Evolutionary conservation across 148 eudicot species (phyloP), one percentile per base, ranked within the genome.

Genomic region (Heliamphora exappendiculata): DNA sequence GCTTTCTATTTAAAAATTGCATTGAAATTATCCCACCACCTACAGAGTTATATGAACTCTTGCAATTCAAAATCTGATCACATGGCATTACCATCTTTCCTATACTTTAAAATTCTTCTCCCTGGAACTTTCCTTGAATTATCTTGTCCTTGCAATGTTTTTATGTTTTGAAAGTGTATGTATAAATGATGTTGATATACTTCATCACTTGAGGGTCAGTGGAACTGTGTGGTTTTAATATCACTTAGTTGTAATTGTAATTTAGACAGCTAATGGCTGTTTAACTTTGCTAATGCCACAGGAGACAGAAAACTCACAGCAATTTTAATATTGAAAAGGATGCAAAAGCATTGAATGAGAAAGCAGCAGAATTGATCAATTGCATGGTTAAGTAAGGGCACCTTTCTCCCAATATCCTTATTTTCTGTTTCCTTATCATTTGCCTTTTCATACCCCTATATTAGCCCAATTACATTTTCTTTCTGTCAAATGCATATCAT

Each of bases 301-400:
- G 91, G 90, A 86, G 90, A 74, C 85, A 74, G 66, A 84, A 78
- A 39, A 78, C 70, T 44, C 90, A 80, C 68, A 78, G 72, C 79
- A 37, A 75, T 71, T 67, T 19, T 26, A 79, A 76, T 78, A 73
- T 63, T 29, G 70, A 78, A 26, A 88, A 80, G 79, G 83, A 82
- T 45, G 78, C 82, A 70, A 78, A 84, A 67, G 78, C 74, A n/a
- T 64, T 82, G 67, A 85, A 85, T 72, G 88, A 84, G 78, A 91
- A 85, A 86, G 89, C 86, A 75, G 82, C 79, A 51, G 77, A 82
- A 72, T 80, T 94, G 72, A 74, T 88, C 74, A 81, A 85, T 70
- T 74, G 81, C 85, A 84, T 90, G 87, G 64, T 92, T 70, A 85
- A 87, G 98, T 94, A 89, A 66, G 78, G 45, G 74, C 47, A 58